Evolutionary conservation across 2,329 filamentous ascomycete species (phyloP).

Genomic region (Colletotrichum higginsianum): DNA sequence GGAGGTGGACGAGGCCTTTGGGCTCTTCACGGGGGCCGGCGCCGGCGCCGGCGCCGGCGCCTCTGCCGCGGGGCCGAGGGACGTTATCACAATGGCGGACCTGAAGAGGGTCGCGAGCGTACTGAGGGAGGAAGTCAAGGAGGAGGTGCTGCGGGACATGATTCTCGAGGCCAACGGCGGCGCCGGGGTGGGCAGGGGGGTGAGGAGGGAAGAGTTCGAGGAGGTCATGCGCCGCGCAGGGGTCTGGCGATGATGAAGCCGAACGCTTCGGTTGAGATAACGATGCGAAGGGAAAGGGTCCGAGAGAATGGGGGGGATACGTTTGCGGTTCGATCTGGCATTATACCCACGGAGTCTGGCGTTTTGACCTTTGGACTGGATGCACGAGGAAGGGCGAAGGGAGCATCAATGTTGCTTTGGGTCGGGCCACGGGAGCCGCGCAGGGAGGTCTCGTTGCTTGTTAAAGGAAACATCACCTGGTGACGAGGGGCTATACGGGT

Average conservation of each 20-base stretch:
- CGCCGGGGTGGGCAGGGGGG: constrained; percentile 77
- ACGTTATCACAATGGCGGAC: constrained; percentile 84
- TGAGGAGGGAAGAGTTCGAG: constrained; percentile 86
- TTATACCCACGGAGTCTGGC: constrained; percentile 36
- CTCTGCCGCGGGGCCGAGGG: constrained; percentile 11
- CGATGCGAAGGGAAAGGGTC: not conserved
- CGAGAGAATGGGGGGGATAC: not conserved
- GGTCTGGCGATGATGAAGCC: constrained; percentile 76
- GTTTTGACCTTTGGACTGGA: not conserved
- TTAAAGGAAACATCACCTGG: not conserved
- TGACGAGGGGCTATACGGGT: not conserved
- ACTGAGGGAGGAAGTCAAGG: constrained; percentile 87
- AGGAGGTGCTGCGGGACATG: constrained; percentile 92
- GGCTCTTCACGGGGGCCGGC: constrained; percentile 78
- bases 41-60: constrained; percentile 43
- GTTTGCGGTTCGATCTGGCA: constrained; percentile 21
- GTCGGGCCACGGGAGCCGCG: not conserved
- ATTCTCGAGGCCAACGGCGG: constrained; percentile 93
- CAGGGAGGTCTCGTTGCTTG: not conserved
- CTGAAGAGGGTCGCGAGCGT: constrained; percentile 84
- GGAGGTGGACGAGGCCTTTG: constrained; percentile 87
- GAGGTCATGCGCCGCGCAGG: constrained; percentile 88
- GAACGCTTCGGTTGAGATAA: not conserved
- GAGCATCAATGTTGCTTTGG: not conserved
- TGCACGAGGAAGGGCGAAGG: not conserved